A percentile compares a stretch with the other conserved stretches of the same genome.
phyloP scores from a whole-genome alignment of 208 protist genomes.

The Lotmaria passim region DNA sequence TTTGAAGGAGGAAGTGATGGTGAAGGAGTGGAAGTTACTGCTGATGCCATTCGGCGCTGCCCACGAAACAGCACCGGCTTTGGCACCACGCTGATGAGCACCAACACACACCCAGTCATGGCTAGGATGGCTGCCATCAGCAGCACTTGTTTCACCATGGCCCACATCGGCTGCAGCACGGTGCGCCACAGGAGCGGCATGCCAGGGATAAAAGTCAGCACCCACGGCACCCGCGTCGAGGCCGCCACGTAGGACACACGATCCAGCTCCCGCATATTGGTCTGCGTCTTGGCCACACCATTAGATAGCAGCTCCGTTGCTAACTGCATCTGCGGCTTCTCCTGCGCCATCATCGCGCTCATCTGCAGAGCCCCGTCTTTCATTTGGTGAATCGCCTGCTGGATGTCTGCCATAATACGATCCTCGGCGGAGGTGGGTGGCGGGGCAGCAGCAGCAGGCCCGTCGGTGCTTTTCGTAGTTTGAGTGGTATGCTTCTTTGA shows the following conservation, averaged over 20 bases:
- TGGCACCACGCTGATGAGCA: conserved; percentile 50
- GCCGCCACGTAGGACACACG: conserved; percentile 25
- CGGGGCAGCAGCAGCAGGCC: not conserved
- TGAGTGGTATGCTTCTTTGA: not conserved
- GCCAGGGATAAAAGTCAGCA: conserved; percentile 49
- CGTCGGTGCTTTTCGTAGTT: not conserved
- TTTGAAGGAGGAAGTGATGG: no score
- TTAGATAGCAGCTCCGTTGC: conserved; percentile 53
- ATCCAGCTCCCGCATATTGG: conserved; percentile 40
- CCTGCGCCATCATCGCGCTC: conserved; percentile 60
- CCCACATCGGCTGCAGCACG: conserved; percentile 65
- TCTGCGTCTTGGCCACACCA: conserved; percentile 43
- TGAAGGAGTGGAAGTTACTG: not conserved
- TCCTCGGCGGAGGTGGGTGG: conserved; percentile 34
- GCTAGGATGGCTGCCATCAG: conserved; percentile 47
- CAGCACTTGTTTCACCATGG: conserved; percentile 53
- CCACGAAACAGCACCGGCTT: conserved; percentile 37
- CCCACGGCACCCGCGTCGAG: conserved; percentile 15
- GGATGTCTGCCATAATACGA: conserved; percentile 58
- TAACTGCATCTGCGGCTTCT: conserved; percentile 41
- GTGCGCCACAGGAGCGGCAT: conserved; percentile 52
- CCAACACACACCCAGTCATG: conserved; percentile 36
- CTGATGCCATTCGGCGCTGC: not conserved
- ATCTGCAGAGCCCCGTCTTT: conserved; percentile 63
- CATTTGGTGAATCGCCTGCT: conserved; percentile 54